Evolutionary conservation across 441 rosid species (phyloP).

Genomic region (Pelargonium australe): DNA sequence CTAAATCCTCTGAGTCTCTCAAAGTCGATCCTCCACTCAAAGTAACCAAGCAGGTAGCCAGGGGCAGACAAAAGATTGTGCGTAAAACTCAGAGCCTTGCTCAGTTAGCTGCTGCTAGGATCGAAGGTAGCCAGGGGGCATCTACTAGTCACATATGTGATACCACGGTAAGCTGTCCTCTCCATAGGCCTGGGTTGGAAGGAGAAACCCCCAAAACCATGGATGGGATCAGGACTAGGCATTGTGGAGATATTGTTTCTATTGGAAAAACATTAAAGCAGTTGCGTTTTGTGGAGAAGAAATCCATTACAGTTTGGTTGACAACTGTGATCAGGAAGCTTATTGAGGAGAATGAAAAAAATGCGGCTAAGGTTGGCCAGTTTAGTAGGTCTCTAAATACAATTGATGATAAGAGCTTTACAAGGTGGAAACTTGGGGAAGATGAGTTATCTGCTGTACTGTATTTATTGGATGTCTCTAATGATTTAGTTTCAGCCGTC

Average conservation of each 20-base stretch:
- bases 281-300: conserved; percentile 74
- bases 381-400: conserved; percentile 45
- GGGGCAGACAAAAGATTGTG: conserved; percentile 81
- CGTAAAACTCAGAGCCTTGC: conserved; percentile 90
- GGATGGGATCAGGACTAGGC: conserved; percentile 48
- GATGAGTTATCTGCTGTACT: conserved; percentile 76
- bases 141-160: conserved; percentile 97
- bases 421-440: conserved; percentile 88
- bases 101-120: conserved; percentile 90
- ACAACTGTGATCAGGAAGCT: conserved; percentile 61
- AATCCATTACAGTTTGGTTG: conserved; percentile 77
- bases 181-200: conserved; percentile 47
- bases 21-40: conserved; percentile 68
- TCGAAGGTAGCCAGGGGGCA: conserved; percentile 98
- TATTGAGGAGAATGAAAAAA: conserved; percentile 77
- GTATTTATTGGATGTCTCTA: conserved; percentile 73
- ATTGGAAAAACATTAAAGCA: conserved; percentile 74
- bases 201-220: conserved; percentile 48
- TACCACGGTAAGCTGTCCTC: conserved; percentile 63
- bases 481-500: conserved; percentile 68
- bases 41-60: conserved; percentile 61
- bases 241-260: conserved; percentile 53
- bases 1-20: conserved; percentile 44
- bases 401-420: conserved; percentile 55
- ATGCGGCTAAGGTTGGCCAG: conserved; percentile 54